Conservation (phyloP, 2,329 filamentous ascomycete genomes). For the Penicillium sp. region DNA sequence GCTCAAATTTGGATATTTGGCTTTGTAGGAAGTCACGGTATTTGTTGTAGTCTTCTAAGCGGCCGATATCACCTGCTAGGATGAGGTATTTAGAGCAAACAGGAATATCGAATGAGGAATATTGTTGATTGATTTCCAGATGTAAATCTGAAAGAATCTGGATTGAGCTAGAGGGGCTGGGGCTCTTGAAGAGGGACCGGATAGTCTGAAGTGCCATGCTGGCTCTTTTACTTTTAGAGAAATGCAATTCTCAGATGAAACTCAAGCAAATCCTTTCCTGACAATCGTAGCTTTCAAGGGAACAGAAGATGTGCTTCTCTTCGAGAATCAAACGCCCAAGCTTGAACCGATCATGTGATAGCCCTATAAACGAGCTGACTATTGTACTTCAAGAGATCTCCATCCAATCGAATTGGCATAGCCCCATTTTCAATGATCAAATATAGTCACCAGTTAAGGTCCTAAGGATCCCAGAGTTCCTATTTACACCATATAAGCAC, state of each 20-base stretch:
- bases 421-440: not conserved
- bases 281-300: too few species aligned
- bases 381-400: too few species aligned
- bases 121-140: conserved; percentile 32
- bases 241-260: too few species aligned
- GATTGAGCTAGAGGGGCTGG: conserved; percentile 13
- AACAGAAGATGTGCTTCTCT: too few species aligned
- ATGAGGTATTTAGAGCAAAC: conserved; percentile 23
- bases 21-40: conserved; percentile 27
- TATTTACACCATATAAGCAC: conserved; percentile 21
- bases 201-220: too few species aligned
- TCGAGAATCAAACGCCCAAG: too few species aligned
- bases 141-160: conserved; percentile 35
- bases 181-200: too few species aligned
- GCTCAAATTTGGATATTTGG: conserved; percentile 20
- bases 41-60: conserved; percentile 27
- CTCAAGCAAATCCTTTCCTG: too few species aligned
- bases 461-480: not conserved
- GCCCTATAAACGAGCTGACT: too few species aligned
- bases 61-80: conserved; percentile 29
- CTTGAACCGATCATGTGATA: too few species aligned
- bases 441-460: too few species aligned
- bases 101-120: conserved; percentile 22
- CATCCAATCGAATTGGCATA: conserved; percentile 21
- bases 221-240: too few species aligned